Base-by-base conservation (phyloP, 352 stramenopile genomes). In the Globisporangium yorkense region DNA sequence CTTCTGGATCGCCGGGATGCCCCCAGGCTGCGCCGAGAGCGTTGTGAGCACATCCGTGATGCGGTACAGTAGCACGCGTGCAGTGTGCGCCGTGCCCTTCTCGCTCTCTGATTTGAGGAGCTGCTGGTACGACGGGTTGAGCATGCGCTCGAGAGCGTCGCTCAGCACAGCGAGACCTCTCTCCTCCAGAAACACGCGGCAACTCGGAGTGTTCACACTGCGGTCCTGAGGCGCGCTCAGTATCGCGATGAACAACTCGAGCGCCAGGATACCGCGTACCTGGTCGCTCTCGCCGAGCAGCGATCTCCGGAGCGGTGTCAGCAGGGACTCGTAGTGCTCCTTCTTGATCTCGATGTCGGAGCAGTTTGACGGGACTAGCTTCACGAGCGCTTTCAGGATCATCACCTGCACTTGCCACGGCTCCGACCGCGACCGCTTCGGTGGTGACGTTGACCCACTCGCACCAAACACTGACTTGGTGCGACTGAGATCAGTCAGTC, bases 391-490 rank as follows among this genome's bases (percentile, higher is more conserved):
- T 51, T 87, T 89, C 1, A 93, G 56, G 15, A 92, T 88, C 39
- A 94, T 65, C 20, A 92, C 80, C 66, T 94, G 85, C 16, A 90
- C 60, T 46, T 92, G 75, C 76, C 75, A 91, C 0, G 83, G 77
- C 57, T 94, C 79, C 3, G 68, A 51, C 9, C 57, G 29, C 9
- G 54, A n/a, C 35, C 52, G 48, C 16, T 57, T 59, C 10, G 53
- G 37, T 33, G 56, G 53, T 12, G 20, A 67, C 35, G 54, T 51
- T 24, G 54, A 64, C 43, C 52, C 61, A 51, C 56, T 63, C 9
- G 65, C 68, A 5, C 59, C 66, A 64, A 76, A 88, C 2, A 72
- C 65, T 31, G 79, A 87, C 54, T 87, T 87, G 63, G 65, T 65
- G 27, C 71, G 67, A 18, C 71, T 72, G 37, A 89, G 65, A n/a